Evolutionary conservation across 768 basidiomycete genomes (phyloP), one percentile per base, ranked within the genome.

Genomic region (Tricholoma furcatifolium): DNA sequence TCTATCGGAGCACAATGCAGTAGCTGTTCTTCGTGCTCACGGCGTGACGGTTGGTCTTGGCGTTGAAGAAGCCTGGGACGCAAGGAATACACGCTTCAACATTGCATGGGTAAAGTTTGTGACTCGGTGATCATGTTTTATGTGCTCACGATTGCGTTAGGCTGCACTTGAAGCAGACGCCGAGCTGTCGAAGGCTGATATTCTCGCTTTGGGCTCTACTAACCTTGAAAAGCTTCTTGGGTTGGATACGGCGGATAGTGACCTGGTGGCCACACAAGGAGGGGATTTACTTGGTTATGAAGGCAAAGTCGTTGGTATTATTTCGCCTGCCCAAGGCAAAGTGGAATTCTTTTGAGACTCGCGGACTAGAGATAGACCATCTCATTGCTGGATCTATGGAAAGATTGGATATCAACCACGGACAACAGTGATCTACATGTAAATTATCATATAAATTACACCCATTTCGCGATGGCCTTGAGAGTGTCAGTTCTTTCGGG

Each of bases 61-160:
- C n/a, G 67, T 70, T 36, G 67, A 76, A 38, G 82, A 84, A 57
- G 77, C 76, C 30, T 92, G 86, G 87, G 75, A 77, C 35, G 85
- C 88, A 11, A 81, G 90, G 24, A 91, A 87, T 61, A 76, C 86
- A 10, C 81, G 88, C n/a, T 89, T 93, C 59, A 91, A 95, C 55
- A 68, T 83, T 34, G 88, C 81, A 47, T 95, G 93, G 93, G 88
- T 87, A 58, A 60, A 82, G 70, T 54, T 43, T 46, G 50, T 36
- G 10, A 10, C 15, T 41, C 21, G 24, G 15, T 17, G 45, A 23
- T 20, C 14, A 42, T 18, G 17, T 31, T 14, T 11, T 4, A 23
- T 21, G 36, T 43, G 39, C 54, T 44, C 23, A 34, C 17, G 34
- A 14, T 47, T 35, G 20, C 7, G 27, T 27, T 46, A 80, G 80